Conservation (phyloP, 2,329 filamentous ascomycete genomes). For the Ophiostoma perfectum region DNA sequence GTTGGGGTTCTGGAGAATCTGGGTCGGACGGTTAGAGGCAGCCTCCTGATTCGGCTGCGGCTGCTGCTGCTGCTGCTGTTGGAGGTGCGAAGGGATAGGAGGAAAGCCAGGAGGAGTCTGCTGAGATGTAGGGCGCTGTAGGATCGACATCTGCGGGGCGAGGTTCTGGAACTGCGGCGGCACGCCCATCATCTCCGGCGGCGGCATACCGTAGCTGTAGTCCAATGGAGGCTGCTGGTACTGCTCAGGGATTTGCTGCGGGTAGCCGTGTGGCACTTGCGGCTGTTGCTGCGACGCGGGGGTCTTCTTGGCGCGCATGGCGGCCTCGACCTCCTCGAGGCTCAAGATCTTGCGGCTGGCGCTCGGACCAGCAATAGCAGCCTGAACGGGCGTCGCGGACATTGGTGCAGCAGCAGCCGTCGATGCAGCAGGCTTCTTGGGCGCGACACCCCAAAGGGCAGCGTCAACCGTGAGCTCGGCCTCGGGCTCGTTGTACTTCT, state of each 20-base stretch:
- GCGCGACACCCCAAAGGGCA: slow-evolving; percentile 80
- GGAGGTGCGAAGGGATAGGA: slow-evolving; percentile 28
- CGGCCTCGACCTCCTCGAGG: slow-evolving; percentile 91
- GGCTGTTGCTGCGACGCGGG: slow-evolving; percentile 25
- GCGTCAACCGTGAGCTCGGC: slow-evolving; percentile 89
- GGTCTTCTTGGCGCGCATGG: slow-evolving; percentile 67
- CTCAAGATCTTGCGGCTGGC: slow-evolving; percentile 77
- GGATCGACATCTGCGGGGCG: slow-evolving; percentile 44
- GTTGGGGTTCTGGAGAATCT: slow-evolving; percentile 76
- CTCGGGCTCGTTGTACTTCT: slow-evolving; percentile 83
- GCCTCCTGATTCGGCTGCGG: slow-evolving; percentile 39
- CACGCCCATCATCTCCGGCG: slow-evolving; percentile 21
- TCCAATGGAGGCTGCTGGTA: slow-evolving; percentile 27
- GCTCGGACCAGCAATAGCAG: slow-evolving; percentile 34
- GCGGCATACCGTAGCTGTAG: slow-evolving; percentile 20
- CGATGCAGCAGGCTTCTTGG: slow-evolving; percentile 46
- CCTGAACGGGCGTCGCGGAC: slow-evolving; percentile 9
- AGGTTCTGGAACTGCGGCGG: slow-evolving; percentile 32
- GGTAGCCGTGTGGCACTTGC: slow-evolving; percentile 27
- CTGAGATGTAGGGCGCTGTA: slow-evolving; percentile 49
- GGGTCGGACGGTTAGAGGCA: slow-evolving; percentile 54
- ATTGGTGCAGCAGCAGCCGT: not conserved
- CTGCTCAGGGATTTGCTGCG: slow-evolving; percentile 30
- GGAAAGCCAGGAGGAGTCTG: slow-evolving; percentile 36
- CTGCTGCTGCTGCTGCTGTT: slow-evolving; percentile 27